These are phyloP conservation scores for Fusarium illudens DNA, from an alignment of 2,329 filamentous ascomycete genomes.

Conservation along the genomic window DNA sequence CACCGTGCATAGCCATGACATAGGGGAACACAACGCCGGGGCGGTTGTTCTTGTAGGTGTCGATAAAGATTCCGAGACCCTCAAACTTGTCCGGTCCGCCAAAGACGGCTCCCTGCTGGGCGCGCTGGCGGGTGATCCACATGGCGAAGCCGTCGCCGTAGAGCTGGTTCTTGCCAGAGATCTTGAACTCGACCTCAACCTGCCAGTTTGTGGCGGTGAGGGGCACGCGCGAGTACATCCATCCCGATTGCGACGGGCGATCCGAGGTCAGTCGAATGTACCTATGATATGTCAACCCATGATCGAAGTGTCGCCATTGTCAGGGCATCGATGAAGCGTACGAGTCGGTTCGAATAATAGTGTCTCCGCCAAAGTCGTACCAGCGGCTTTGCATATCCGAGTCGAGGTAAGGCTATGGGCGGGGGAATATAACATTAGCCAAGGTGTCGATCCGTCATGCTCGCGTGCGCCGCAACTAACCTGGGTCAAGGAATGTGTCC, in stretches of 20 bases:
- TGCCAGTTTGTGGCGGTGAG: slow-evolving; percentile 99
- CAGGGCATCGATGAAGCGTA: slow-evolving; percentile 51
- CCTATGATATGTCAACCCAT: slow-evolving; percentile 55
- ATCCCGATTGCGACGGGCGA: slow-evolving; percentile 88
- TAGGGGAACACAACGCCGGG: slow-evolving; percentile 96
- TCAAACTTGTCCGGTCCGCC: slow-evolving; percentile 89
- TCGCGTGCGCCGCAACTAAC: slow-evolving; percentile 60
- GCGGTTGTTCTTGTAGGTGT: slow-evolving; percentile 99
- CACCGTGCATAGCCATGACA: slow-evolving; percentile 97
- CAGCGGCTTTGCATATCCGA: slow-evolving; percentile 98
- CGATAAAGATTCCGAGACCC: slow-evolving; percentile 93
- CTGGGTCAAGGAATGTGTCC: slow-evolving; percentile 84
- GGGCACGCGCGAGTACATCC: slow-evolving; percentile 92
- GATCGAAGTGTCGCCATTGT: slow-evolving; percentile 13
- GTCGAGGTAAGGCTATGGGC: slow-evolving; percentile 86
- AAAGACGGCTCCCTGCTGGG: slow-evolving; percentile 82
- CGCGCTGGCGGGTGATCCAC: slow-evolving; percentile 97
- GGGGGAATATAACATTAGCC: slow-evolving; percentile 35
- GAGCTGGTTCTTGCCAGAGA: slow-evolving; percentile 86
- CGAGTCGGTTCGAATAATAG: slow-evolving; percentile 79
- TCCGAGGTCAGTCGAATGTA: slow-evolving; percentile 95
- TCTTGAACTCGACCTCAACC: slow-evolving; percentile 94
- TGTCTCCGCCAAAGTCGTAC: slow-evolving; percentile 98
- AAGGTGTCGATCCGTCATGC: slow-evolving; percentile 21
- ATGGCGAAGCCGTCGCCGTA: slow-evolving; percentile 97